Evolutionary conservation across 768 basidiomycete genomes (phyloP).

Genomic region (Pleurotus pulmonarius): DNA sequence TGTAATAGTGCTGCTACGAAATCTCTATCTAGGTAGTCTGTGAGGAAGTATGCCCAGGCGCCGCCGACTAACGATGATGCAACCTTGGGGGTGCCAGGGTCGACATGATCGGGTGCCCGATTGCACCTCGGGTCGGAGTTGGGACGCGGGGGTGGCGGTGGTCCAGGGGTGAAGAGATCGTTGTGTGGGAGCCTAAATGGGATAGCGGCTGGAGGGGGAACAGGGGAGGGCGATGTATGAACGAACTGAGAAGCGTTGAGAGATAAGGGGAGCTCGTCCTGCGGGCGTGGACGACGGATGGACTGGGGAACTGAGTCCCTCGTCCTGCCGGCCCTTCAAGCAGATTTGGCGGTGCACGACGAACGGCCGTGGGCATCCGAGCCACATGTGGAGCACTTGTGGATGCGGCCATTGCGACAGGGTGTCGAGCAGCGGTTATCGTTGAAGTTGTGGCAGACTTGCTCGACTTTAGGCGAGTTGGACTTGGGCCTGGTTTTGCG

Average conservation of each 20-base stretch:
- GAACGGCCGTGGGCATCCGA: neutral
- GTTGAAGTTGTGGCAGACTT: neutral
- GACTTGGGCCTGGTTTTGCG: neutral
- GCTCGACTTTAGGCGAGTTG: neutral
- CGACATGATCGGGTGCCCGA: too few species aligned
- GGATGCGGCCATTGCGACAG: neutral
- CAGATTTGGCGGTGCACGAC: neutral
- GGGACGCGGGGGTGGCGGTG: too few species aligned
- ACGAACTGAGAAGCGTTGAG: neutral
- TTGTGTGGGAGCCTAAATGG: too few species aligned
- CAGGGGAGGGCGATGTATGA: neutral
- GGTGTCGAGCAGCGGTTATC: neutral
- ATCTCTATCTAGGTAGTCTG: constrained; percentile 10
- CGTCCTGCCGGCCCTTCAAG: neutral
- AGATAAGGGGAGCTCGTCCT: too few species aligned
- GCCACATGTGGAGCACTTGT: neutral
- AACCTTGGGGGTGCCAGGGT: constrained; percentile 1
- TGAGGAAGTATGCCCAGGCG: constrained; percentile 10
- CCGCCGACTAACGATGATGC: neutral
- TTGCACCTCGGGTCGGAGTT: too few species aligned
- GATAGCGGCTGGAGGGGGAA: too few species aligned
- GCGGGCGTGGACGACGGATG: neutral
- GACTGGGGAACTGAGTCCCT: neutral
- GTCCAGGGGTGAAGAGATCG: too few species aligned
- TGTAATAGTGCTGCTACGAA: constrained; percentile 13